Base-by-base conservation (phyloP, 371 early-diverging fungal genomes). In the Fennellomyces sp. region DNA sequence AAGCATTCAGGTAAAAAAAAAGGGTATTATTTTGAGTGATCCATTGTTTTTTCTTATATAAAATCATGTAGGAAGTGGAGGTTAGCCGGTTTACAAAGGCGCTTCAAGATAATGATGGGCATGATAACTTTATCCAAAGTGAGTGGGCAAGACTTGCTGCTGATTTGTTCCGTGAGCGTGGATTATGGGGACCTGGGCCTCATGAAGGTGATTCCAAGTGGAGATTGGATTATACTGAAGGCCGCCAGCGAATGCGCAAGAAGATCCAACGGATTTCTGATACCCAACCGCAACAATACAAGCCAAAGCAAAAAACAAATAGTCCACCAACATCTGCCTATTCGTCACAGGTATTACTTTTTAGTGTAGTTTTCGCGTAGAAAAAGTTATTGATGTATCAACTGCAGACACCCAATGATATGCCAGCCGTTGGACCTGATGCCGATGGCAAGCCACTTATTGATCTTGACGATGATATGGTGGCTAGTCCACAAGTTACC, bases 221-320 rank as follows among this genome's bases (percentile, higher is more conserved):
- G 92, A 77, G 87, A 56, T 66, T 92, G 10, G 92, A 92, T 66
- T 86, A 88, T 52, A 90, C 89, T 5, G 92, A 92, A 66, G 90
- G 84, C 2, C 73, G 76, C 3, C 73, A 82, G 26, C 70, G 88
- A 21, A 88, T 86, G 82, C 73, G 88, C 15, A 85, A 82, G 49
- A 77, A 82, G 52, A 57, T 88, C 25, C 76, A 81, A 35, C 51
- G 53, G 15, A 60, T 73, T 1, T 17, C 52, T 2, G 68, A 66
- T 8, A 60, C 59, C 25, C 68, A n/a, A 45, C 60, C 21, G 27
- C 71, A 38, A 57, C 75, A 55, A 19, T 88, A 88, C 52, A 49
- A 75, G 42, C 83, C 86, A 13, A 88, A 88, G 42, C 74, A 79
- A 31, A 61, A 65, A 12, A 26, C 50, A 11, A 38, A n/a, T n/a